Evolutionary conservation across 495 filamentous ascomycete species (phyloP), one percentile per base, ranked within the genome.

Genomic region (Podospora anserina): DNA sequence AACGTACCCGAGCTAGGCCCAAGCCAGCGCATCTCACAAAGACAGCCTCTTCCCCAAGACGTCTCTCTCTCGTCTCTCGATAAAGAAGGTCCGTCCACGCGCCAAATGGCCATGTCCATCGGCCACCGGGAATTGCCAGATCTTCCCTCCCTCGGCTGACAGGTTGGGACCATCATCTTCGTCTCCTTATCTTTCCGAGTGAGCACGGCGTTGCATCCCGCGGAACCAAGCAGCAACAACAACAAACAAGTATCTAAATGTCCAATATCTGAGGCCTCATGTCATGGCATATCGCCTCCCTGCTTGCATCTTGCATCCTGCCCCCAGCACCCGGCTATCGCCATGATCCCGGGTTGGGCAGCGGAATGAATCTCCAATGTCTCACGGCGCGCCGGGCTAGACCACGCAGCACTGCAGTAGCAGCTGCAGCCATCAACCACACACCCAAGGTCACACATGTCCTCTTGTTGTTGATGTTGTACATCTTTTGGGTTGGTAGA

Each of bases 1-100:
- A 57, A 56, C 39, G 39, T 49, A 49, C 39, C 39, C 39, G 39
- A 49, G 39, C 39, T 49, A 49, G 39, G 39, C 53, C 53, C 27
- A 20, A 32, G 55, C 56, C 64, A 66, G 44, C 55, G 18, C 64
- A 58, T 57, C 54, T 57, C 28, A 34, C 39, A 65, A 28, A 55
- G 63, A 23, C 63, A 49, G 20, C 28, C 20, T 13, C 30, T 32
- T 32, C 30, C 7, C 39, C 39, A 49, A 49, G 39, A 58, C 23
- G 56, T 28, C 59, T 60, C 27, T 60, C 23, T 23, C 23, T 23
- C 23, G 23, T 23, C 23, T 23, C 23, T 61, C 26, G 19, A 59
- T 28, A 61, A 61, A 61, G 27, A 61, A 61, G 27, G 27, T 7
- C 26, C 59, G 23, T 61, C 23, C n/a, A 61, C 23, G 56, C 56